Evolutionary conservation across 768 basidiomycete genomes (phyloP).

Genomic region (Lactarius quietus): DNA sequence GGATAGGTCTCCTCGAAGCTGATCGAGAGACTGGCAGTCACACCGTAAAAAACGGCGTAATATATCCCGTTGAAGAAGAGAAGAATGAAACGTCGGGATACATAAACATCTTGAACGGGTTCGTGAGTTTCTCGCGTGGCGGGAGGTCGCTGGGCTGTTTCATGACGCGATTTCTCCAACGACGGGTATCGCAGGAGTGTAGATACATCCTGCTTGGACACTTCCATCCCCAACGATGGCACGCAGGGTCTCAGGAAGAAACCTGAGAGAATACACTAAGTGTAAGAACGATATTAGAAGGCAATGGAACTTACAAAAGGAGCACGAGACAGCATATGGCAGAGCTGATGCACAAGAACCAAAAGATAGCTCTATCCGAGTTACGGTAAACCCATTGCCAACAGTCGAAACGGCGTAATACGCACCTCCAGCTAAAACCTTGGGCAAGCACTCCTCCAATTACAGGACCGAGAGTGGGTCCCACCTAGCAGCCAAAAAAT

Average conservation of each 20-base stretch:
- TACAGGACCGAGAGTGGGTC: slow-evolving; percentile 40
- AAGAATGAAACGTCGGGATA: slow-evolving; percentile 56
- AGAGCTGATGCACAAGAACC: slow-evolving; percentile 40
- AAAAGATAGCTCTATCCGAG: slow-evolving; percentile 39
- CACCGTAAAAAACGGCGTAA: slow-evolving; percentile 56
- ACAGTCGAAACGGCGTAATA: slow-evolving; percentile 6
- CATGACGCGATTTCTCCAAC: slow-evolving; percentile 26
- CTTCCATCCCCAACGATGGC: slow-evolving; percentile 43
- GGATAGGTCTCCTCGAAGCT: slow-evolving; percentile 58
- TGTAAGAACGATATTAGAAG: background rate
- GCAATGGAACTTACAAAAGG: slow-evolving; percentile 32
- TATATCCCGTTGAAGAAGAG: slow-evolving; percentile 51
- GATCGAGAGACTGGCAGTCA: slow-evolving; percentile 58
- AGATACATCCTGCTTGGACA: slow-evolving; percentile 33
- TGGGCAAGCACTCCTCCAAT: slow-evolving; percentile 45
- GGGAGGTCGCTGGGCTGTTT: slow-evolving; percentile 13
- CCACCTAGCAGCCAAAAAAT: slow-evolving; percentile 28
- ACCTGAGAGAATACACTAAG: slow-evolving; percentile 27
- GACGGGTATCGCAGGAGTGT: slow-evolving; percentile 35
- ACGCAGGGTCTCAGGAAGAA: slow-evolving; percentile 50
- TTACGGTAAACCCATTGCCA: background rate
- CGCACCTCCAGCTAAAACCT: slow-evolving; percentile 32
- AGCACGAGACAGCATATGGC: slow-evolving; percentile 36
- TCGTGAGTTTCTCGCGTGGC: slow-evolving; percentile 40
- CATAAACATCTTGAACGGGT: slow-evolving; percentile 54